These are phyloP conservation scores for Tetraselmis chui DNA, from an alignment of 139 green algal species.

Conservation along the genomic window DNA sequence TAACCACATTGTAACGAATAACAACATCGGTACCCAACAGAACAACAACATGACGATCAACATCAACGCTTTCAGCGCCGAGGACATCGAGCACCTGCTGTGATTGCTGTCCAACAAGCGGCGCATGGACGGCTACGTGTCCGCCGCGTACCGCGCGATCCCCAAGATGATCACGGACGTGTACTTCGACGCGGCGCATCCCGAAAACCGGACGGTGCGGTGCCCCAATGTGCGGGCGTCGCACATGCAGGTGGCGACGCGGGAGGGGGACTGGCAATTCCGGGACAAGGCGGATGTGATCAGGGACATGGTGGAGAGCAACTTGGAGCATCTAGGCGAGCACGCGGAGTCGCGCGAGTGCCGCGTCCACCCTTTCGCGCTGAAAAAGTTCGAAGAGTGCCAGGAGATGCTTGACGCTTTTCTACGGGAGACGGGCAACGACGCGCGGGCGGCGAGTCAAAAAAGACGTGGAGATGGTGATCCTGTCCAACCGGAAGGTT, in stretches of 20 bases:
- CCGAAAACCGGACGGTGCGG: neutral
- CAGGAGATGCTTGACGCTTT: neutral
- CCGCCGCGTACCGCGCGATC: neutral
- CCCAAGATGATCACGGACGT: neutral
- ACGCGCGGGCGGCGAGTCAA: neutral
- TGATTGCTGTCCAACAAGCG: neutral
- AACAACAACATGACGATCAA: neutral
- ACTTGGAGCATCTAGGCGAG: neutral
- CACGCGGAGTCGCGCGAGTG: neutral
- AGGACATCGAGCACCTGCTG: neutral
- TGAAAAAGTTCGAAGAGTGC: neutral
- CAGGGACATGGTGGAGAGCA: neutral
- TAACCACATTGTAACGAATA: neutral
- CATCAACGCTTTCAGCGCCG: neutral
- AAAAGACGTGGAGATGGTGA: neutral
- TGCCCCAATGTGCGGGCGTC: neutral
- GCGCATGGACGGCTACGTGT: neutral
- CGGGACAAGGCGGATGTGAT: neutral
- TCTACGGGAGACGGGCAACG: neutral
- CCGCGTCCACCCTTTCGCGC: neutral
- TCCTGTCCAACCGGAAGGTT: too few relatives aligned
- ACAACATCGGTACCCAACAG: neutral
- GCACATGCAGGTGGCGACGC: neutral
- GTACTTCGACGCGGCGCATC: neutral
- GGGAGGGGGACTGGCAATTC: neutral